These are phyloP conservation scores for Penicillium mononematosum DNA, from an alignment of 495 filamentous ascomycete species.

Conservation along the genomic window DNA sequence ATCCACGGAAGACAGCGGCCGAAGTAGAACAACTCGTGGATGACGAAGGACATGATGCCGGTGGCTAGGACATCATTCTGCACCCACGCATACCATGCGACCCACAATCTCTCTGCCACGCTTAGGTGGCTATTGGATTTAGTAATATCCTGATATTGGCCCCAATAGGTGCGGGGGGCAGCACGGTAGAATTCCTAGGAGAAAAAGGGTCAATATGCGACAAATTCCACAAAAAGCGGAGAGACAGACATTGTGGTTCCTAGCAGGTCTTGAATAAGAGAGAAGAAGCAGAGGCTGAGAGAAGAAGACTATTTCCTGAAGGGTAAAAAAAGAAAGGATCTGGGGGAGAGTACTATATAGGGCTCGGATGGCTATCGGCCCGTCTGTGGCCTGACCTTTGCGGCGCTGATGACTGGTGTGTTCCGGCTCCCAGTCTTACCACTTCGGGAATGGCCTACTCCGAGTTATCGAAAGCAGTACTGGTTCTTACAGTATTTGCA, in stretches of 20 bases:
- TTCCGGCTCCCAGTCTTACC: no score
- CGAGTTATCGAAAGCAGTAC: no score
- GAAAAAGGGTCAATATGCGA: slow-evolving; percentile 19
- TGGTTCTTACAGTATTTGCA: no score
- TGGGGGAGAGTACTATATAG: slow-evolving; percentile 4
- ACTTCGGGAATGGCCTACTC: no score
- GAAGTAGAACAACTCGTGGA: slow-evolving; percentile 88
- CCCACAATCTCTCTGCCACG: slow-evolving; percentile 75
- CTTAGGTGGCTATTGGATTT: slow-evolving; percentile 82
- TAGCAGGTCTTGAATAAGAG: slow-evolving; percentile 21
- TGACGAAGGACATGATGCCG: slow-evolving; percentile 86
- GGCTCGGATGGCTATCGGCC: slow-evolving; percentile 16
- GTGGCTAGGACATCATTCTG: slow-evolving; percentile 87
- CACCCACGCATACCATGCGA: slow-evolving; percentile 90
- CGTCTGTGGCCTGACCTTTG: slow-evolving; percentile 16
- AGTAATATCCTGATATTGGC: slow-evolving; percentile 75
- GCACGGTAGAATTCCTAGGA: slow-evolving; percentile 48
- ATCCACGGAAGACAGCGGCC: slow-evolving; percentile 83
- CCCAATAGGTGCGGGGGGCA: slow-evolving; percentile 61
- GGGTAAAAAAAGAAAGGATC: slow-evolving; percentile 16
- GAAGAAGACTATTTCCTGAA: slow-evolving; percentile 21
- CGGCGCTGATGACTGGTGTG: no score
- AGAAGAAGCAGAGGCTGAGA: slow-evolving; percentile 19
- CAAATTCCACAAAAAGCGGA: slow-evolving; percentile 18
- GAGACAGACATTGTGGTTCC: slow-evolving; percentile 22